Base-by-base conservation (phyloP, 1,284 basidiomycete genomes). In the Tilletia caries region DNA sequence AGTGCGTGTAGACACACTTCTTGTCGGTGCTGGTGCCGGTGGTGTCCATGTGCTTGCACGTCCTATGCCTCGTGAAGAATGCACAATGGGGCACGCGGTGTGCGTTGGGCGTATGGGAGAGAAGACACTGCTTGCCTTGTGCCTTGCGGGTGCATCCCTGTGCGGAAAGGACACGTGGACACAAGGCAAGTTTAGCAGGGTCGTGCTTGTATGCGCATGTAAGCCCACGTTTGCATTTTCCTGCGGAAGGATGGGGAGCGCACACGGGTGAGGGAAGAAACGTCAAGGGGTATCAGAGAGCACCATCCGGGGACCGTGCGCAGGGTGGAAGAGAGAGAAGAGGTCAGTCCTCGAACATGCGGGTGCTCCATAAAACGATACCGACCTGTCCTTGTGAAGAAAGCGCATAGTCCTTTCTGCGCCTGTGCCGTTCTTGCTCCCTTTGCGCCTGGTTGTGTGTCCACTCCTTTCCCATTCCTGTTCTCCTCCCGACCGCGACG, bases 51-150 rank as follows among this genome's bases (percentile, higher is more conserved):
- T 80, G 78, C n/a, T 79, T 70, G 50, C 81, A 82, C 10, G 70
- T 33, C 4, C 76, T 71, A 0, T 68, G 54, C 0, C 78, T 60
- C 18, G 79, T 67, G 44, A 72, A 83, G 66, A 82, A 81, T 0
- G 79, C 78, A 54, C 81, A 83, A 66, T 82, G 78, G 37, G 81
- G 81, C n/a, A 75, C 71, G 1, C 78, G 64, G 33, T 83, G 73
- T 1, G 76, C 41, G 48, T 68, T 67, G 2, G 64, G 72, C 5
- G 69, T 74, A 44, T 83, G 81, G 18, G 76, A 78, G 15, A 83
- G 67, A 29, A 72, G 74, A 71, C 81, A 83, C 12, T 62, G 58
- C 58, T 78, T 75, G 0, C 79, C 79, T 20, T 70, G 68, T 10
- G 79, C 70, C 48, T 75, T 37, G 29, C 27, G 32, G 3, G 67